Evolutionary conservation across 75 land plant species (phyloP), one percentile per base, ranked within the genome.

Genomic region (Selaginella moellendorffii): DNA sequence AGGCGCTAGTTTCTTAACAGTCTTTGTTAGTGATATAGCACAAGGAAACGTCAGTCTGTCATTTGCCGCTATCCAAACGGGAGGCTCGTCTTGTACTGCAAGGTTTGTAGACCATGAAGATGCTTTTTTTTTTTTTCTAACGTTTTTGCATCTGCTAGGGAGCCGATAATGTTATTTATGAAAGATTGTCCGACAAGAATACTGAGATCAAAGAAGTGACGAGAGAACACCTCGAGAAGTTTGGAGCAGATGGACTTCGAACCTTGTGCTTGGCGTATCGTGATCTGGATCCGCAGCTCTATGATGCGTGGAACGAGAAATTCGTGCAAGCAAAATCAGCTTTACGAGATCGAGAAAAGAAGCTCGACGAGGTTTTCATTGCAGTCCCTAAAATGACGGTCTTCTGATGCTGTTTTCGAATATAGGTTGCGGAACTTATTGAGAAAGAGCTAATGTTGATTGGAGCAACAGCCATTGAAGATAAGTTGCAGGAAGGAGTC

Each of bases 401-500:
- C n/a, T n/a, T n/a, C n/a, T n/a, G n/a, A n/a, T 5, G 46, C 14
- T 36, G 46, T 36, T 36, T 36, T 36, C 10, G 46, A 5, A 36
- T 77, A 58, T 75, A 95, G 99, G 96, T 95, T 31, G 90, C 90
- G 25, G 96, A 89, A 63, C 78, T 89, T n/a, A 89, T 95, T 69
- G 99, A 95, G 42, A 80, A 77, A 63, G 90, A 95, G 58, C 90
- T 95, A 36, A 61, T 82, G 66, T 71, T 95, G 65, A 82, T 95
- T 78, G 99, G 99, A 20, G 72, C 76, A 71, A 95, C 99, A 60
- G 99, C 99, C 27, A 95, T 95, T 61, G 99, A 95, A 76, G 99
- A 95, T 61, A 95, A 95, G 67, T 85, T 95, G 71, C 99, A 95
- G 75, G 99, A 95, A 63, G 99, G 96, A 31, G 99, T 95, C 2